phyloP scores from a whole-genome alignment of 2,329 filamentous ascomycete genomes.

The Penicillium olsonii region DNA sequence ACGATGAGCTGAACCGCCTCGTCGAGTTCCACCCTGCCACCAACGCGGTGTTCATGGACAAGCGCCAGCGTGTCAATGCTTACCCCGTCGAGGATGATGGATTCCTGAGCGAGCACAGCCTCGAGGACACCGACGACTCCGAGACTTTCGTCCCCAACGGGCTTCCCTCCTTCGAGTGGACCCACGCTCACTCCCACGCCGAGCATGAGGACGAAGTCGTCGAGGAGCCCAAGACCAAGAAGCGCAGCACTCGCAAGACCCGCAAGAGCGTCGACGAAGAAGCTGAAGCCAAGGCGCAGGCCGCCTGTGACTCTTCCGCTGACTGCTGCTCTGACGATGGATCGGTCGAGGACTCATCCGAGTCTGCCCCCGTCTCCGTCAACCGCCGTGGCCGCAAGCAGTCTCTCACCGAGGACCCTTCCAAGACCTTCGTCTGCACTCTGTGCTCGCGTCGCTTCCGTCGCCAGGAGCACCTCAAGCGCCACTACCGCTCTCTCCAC shows the following conservation, averaged over 20 bases:
- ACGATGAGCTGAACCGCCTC: constrained; percentile 80
- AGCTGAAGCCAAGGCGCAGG: constrained; percentile 44
- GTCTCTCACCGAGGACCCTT: constrained; percentile 94
- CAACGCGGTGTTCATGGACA: constrained; percentile 63
- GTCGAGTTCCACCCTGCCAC: constrained; percentile 66
- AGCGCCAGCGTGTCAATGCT: constrained; percentile 72
- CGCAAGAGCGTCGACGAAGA: constrained; percentile 50
- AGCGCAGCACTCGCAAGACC: constrained; percentile 41
- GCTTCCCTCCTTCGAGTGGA: constrained; percentile 62
- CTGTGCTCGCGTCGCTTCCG: constrained; percentile 97
- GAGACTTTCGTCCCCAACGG: constrained; percentile 62
- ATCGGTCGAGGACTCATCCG: constrained; percentile 48
- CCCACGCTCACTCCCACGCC: constrained; percentile 30
- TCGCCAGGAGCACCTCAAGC: constrained; percentile 96
- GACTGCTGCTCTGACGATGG: constrained; percentile 41
- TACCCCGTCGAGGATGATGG: constrained; percentile 74
- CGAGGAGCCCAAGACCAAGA: constrained; percentile 53
- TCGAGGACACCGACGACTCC: constrained; percentile 73
- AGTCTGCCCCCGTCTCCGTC: constrained; percentile 54
- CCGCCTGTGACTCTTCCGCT: constrained; percentile 16
- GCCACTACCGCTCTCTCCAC: constrained; percentile 96
- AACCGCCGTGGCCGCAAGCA: constrained; percentile 97
- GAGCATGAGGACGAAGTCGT: constrained; percentile 46
- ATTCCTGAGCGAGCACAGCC: constrained; percentile 74
- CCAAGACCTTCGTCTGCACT: constrained; percentile 97